Evolutionary conservation across 257 asterid species (phyloP).

Genomic region (Perilla frutescens): DNA sequence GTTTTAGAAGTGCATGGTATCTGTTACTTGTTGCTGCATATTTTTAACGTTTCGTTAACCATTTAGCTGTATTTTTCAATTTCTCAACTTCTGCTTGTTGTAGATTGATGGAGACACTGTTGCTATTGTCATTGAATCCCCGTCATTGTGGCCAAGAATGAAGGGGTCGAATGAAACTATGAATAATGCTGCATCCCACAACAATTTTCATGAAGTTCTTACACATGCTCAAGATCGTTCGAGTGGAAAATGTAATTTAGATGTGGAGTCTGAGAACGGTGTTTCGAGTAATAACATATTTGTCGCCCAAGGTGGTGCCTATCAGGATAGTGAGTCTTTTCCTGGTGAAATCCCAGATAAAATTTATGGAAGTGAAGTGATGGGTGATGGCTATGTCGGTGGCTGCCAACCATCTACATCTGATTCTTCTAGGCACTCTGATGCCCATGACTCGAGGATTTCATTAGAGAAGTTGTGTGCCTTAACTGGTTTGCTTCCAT

Average conservation of each 20-base stretch:
- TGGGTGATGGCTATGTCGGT: constrained; percentile 37
- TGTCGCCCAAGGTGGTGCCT: constrained; percentile 31
- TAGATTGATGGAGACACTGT: constrained; percentile 90
- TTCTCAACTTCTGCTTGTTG: constrained; percentile 38
- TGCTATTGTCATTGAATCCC: constrained; percentile 75
- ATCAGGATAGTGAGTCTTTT: constrained; percentile 31
- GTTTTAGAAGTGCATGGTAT: background rate
- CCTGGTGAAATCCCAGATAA: constrained; percentile 41
- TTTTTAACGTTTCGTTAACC: constrained; percentile 13
- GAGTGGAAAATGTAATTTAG: constrained; percentile 55
- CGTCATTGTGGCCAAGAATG: constrained; percentile 64
- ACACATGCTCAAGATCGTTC: constrained; percentile 36
- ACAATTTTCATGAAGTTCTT: constrained; percentile 42
- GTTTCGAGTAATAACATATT: constrained; percentile 29
- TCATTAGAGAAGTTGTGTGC: constrained; percentile 58
- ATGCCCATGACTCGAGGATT: constrained; percentile 38
- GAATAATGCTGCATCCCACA: constrained; percentile 39
- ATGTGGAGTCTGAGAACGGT: constrained; percentile 32
- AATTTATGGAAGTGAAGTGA: constrained; percentile 28
- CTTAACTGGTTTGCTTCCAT: constrained; percentile 53
- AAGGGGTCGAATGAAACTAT: constrained; percentile 48
- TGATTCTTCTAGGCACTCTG: constrained; percentile 31
- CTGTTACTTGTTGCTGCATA: constrained; percentile 13
- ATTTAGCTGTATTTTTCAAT: background rate
- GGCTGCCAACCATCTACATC: constrained; percentile 36